A percentile compares a stretch with the other conserved stretches of the same genome.
Evolutionary conservation across 176 grass and related monocot species (phyloP).

Genomic region (Metroxylon sagu): DNA sequence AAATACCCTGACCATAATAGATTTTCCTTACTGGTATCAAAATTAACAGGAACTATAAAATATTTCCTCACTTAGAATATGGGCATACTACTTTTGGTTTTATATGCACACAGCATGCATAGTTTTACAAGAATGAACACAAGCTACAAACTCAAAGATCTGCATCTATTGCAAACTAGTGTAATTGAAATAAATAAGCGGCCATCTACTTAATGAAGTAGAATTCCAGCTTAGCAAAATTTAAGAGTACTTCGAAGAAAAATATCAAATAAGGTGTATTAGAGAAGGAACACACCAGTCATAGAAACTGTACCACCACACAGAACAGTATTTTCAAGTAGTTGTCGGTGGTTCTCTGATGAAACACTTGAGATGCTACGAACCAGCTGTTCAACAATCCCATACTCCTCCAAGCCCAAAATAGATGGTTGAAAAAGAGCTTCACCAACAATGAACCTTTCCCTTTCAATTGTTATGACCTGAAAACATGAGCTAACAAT

Average conservation of each 20-base stretch:
- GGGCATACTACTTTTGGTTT: no score
- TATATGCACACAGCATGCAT: no score
- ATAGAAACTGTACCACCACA: conserved; percentile 83
- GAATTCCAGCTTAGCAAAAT: no score
- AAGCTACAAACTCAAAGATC: no score
- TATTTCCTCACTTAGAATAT: no score
- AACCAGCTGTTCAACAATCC: conserved; percentile 81
- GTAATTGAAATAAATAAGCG: no score
- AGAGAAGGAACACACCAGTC: conserved; percentile 32
- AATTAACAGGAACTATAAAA: no score
- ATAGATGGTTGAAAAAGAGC: conserved; percentile 89
- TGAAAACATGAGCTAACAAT: conserved; percentile 25
- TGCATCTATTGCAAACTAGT: no score
- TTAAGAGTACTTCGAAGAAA: background rate
- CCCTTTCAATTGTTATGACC: conserved; percentile 76
- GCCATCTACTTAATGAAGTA: no score
- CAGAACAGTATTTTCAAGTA: conserved; percentile 89
- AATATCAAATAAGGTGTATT: conserved; percentile 1
- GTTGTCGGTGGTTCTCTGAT: conserved; percentile 79
- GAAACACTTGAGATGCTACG: conserved; percentile 71
- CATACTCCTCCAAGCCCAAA: conserved; percentile 90
- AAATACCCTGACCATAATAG: no score
- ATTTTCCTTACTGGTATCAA: no score
- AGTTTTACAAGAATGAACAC: no score
- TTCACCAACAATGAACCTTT: conserved; percentile 81